Base-by-base conservation (phyloP, 805 yeast genomes). In the Schwanniomyces yamadae region DNA sequence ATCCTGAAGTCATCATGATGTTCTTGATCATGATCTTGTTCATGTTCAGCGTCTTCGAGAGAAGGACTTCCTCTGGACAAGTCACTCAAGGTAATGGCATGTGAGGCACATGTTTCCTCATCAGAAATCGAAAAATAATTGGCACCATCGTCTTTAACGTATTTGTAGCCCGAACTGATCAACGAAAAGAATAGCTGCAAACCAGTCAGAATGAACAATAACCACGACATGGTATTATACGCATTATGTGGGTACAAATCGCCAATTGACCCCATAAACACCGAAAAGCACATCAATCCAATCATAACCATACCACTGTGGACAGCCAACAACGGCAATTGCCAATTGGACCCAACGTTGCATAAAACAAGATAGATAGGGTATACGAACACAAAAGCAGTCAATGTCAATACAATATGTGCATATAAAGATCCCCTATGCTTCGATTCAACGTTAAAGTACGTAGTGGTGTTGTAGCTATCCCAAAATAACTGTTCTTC, bases 401-500 rank as follows among this genome's bases (percentile, higher is more conserved):
- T 7, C 2, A 68, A 33, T 10, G 76, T 54, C 3, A 77, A 55
- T 2, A 55, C 46, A 7, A 79, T 61, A 51, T 89, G 96, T 26
- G 67, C 48, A 44, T 68, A 67, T 19, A 89, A 61, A 1, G 80
- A 71, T 10, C 67, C 40, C 38, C 77, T 73, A 45, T 71, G 71
- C 3, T 78, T 71, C 2, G 73, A 48, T 0, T 70, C 72, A 9
- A 75, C 52, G 6, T 76, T 79, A 61, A 86, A 79, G 56, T 73
- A 89, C 3, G 87, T 80, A 1, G 91, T 82, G 10, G 95, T 78
- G 52, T 84, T 79, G 60, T 89, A 90, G 17, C 60, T 55, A 32
- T 78, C 80, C 97, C 97, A 90, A 59, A 74, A 90, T 18, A 71
- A 55, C 37, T 78, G 65, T 57, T 89, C 96, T 29, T 79, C 84